Percentiles rank a stretch among this genome's conserved stretches.
phyloP scores from a whole-genome alignment of 495 filamentous ascomycete species.

The Entonaema liquescens region DNA sequence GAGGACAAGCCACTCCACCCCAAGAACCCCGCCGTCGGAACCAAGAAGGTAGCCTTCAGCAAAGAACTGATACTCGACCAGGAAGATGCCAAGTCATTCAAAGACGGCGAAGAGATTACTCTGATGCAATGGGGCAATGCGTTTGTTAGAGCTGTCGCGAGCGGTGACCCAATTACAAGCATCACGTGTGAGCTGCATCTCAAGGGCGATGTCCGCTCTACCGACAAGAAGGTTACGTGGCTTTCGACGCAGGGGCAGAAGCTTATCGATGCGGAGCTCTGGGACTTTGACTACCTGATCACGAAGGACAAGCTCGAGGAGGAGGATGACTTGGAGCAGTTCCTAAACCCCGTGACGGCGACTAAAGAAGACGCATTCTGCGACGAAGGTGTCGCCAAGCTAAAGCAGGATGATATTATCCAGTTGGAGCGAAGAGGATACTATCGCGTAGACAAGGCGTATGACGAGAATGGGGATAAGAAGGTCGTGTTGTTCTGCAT shows the following conservation, averaged over 20 bases:
- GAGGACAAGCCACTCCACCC: constrained; percentile 84
- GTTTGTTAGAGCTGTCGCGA: constrained; percentile 69
- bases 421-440: constrained; percentile 95
- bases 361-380: constrained; percentile 78
- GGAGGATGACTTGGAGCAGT: constrained; percentile 82
- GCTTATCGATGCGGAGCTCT: constrained; percentile 81
- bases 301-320: constrained; percentile 90
- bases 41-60: constrained; percentile 83
- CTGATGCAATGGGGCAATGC: constrained; percentile 97
- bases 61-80: constrained; percentile 81
- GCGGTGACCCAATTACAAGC: constrained; percentile 66
- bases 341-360: constrained; percentile 78
- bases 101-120: constrained; percentile 88
- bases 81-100: constrained; percentile 82
- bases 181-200: constrained; percentile 84
- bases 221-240: constrained; percentile 97
- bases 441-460: constrained; percentile 77
- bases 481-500: constrained; percentile 81
- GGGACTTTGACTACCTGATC: constrained; percentile 91
- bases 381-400: constrained; percentile 77
- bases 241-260: constrained; percentile 77
- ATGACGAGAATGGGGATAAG: constrained; percentile 57
- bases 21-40: constrained; percentile 85
- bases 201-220: constrained; percentile 88
- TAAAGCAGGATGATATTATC: constrained; percentile 86